Evolutionary conservation across 768 basidiomycete genomes (phyloP), one percentile per base, ranked within the genome.

Genomic region (Macrolepiota albuminosa): DNA sequence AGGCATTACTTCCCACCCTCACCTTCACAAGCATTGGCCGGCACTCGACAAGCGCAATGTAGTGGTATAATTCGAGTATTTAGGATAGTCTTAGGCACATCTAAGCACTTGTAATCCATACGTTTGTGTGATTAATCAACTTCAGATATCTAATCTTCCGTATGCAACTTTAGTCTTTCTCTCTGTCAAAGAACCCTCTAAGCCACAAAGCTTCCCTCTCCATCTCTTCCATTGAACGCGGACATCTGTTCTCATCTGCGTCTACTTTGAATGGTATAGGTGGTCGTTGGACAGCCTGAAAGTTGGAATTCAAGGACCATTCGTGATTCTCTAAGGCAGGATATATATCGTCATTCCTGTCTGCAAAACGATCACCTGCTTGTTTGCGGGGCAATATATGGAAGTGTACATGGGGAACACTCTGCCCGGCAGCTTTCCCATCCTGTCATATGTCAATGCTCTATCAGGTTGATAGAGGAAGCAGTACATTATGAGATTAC

Each of bases 361-460:
- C 75, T 21, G 83, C 76, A 69, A 91, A 93, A 24, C 73, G 76
- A 72, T 93, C 91, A 11, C 87, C 87, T 50, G 76, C 77, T 36
- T 80, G 75, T 67, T 86, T 86, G 2, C 96, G 85, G 24, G 97
- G 97, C 5, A 99, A 74, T 33, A 98, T 73, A 70, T 99, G 97
- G 65, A 97, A 89, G 73, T 99, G 97, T n/a, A 98, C 93, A 69
- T 98, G 97, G 1, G 92, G 86, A n/a, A 93, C 84, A 34, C 73
- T 76, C 69, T 82, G 81, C 0, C 94, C 95, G 1, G 95, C 91
- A 14, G 89, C 91, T 61, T 80, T 81, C 13, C 95, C 95, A 68
- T 98, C 94, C 91, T 94, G 66, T 31, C 5, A 45, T 42, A 39
- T 36, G 29, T 50, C 9, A 10, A 24, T 24, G 33, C 40, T 55